A percentile compares a stretch with the other conserved stretches of the same genome.
phyloP scores from a whole-genome alignment of 768 basidiomycete species.

The Auricularia cornea region DNA sequence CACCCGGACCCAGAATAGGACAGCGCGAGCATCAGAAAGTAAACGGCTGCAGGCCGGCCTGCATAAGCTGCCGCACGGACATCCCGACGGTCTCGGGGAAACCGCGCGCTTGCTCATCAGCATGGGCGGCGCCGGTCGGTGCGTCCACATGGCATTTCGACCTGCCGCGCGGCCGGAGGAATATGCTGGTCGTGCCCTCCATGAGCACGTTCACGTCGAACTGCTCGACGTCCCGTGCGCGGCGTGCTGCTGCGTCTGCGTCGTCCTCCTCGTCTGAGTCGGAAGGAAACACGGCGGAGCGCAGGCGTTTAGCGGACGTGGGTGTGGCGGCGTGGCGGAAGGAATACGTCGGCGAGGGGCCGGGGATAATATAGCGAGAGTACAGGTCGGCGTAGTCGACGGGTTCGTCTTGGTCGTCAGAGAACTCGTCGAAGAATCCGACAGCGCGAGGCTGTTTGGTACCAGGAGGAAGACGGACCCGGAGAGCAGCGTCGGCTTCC shows the following conservation, averaged over 20 bases:
- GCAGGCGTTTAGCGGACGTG: background rate
- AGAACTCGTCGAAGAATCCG: background rate
- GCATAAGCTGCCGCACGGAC: background rate
- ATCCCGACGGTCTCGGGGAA: background rate
- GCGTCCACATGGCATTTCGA: background rate
- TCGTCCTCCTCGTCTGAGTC: background rate
- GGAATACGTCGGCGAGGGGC: background rate
- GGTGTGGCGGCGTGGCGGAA: background rate
- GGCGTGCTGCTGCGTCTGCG: background rate
- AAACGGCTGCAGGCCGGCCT: background rate
- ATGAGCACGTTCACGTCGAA: background rate
- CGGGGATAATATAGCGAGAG: background rate
- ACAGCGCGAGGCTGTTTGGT: background rate
- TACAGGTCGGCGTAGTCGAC: background rate
- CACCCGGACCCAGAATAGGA: background rate
- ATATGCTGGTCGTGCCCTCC: background rate
- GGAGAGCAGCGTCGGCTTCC: too few relatives aligned
- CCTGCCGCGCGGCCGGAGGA: background rate
- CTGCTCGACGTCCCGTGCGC: background rate
- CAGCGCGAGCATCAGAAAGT: background rate
- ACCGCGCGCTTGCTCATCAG: background rate
- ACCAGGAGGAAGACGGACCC: background rate
- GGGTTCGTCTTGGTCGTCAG: background rate
- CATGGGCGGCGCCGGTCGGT: background rate
- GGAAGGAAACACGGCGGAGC: background rate